These are phyloP conservation scores for Eucalyptus virginea DNA, from an alignment of 345 rosid species.

Conservation along the genomic window DNA sequence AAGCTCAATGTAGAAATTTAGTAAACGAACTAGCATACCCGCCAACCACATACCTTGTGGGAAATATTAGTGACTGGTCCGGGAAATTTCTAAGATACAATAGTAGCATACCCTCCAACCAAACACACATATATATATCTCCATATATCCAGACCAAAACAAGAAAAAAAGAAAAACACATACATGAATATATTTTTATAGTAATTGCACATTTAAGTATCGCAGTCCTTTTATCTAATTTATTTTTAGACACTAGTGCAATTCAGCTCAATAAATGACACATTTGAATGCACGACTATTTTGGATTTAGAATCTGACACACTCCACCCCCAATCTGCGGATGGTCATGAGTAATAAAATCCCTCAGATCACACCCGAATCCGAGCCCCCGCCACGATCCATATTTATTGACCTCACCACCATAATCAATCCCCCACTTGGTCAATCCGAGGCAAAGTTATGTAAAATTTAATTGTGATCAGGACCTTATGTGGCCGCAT, in stretches of 20 bases:
- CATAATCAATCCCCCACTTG: background rate
- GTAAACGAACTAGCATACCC: background rate
- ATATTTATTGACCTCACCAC: background rate
- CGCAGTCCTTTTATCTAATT: background rate
- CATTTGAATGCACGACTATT: background rate
- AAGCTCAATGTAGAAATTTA: background rate
- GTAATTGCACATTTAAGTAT: background rate
- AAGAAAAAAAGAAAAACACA: rapidly evolving
- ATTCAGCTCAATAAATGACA: background rate
- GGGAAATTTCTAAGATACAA: background rate
- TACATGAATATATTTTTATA: background rate
- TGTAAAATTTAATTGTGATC: background rate
- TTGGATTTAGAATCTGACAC: background rate
- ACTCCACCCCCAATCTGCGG: background rate
- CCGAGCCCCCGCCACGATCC: background rate
- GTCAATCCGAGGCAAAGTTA: background rate
- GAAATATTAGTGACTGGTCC: background rate
- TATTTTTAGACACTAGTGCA: background rate
- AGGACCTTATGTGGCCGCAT: background rate
- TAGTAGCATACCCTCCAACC: background rate
- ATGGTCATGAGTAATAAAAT: background rate
- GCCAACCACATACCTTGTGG: too few relatives aligned
- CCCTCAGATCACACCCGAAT: background rate
- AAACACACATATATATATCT: too few relatives aligned
- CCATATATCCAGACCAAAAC: too few relatives aligned